Evolutionary conservation across 495 filamentous ascomycete genomes (phyloP).

Genomic region (Aspergillus ellipticus): DNA sequence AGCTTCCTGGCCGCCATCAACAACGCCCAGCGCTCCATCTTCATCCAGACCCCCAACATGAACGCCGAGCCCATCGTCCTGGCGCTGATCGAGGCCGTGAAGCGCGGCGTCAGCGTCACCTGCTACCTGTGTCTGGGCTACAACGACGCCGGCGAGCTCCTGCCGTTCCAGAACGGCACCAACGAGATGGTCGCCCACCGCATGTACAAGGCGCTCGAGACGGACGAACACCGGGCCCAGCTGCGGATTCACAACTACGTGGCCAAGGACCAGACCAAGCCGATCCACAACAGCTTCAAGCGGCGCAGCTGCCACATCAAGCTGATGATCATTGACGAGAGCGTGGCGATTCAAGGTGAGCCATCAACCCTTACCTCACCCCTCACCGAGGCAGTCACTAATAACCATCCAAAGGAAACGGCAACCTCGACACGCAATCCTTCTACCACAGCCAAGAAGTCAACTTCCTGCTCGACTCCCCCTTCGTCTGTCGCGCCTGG

Average conservation of each 20-base stretch:
- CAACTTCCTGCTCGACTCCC: constrained; percentile 68
- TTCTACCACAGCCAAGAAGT: constrained; percentile 76
- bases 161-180: constrained; percentile 70
- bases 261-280: constrained; percentile 64
- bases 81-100: constrained; percentile 58
- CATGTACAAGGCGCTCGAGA: constrained; percentile 49
- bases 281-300: constrained; percentile 60
- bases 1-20: constrained; percentile 65
- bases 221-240: constrained; percentile 37
- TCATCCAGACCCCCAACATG: constrained; percentile 73
- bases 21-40: constrained; percentile 57
- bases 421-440: constrained; percentile 78
- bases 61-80: constrained; percentile 67
- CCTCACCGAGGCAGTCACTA: too few species aligned
- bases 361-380: not conserved
- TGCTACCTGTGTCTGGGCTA: constrained; percentile 74
- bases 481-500: constrained; percentile 58
- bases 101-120: constrained; percentile 60
- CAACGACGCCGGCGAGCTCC: constrained; percentile 71
- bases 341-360: constrained; percentile 60
- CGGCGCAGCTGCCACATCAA: constrained; percentile 70
- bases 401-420: constrained; percentile 47
- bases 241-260: constrained; percentile 65
- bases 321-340: constrained; percentile 67
- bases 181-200: constrained; percentile 65